A percentile compares a stretch with the other conserved stretches of the same genome.
phyloP scores from a whole-genome alignment of 495 filamentous ascomycete species.

The Penicillium cinerascens region DNA sequence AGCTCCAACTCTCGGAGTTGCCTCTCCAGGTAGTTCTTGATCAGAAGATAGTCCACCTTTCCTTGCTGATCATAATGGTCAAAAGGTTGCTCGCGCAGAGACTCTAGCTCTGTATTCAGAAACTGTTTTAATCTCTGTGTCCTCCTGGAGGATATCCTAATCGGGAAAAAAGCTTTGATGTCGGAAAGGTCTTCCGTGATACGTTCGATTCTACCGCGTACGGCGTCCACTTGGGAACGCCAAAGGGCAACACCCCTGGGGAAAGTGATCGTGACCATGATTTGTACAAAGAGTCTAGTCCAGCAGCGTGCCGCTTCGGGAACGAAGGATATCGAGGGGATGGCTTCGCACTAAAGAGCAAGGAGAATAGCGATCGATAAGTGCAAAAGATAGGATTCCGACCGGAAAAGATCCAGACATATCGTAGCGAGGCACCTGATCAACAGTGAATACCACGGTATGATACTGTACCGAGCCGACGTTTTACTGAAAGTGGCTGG shows the following conservation, averaged over 20 bases:
- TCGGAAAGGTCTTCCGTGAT: constrained; percentile 17
- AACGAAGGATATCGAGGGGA: background rate
- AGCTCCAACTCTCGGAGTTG: constrained; percentile 32
- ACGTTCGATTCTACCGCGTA: constrained; percentile 18
- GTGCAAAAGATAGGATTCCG: background rate
- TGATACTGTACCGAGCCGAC: background rate
- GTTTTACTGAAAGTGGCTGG: constrained; percentile 9
- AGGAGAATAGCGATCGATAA: background rate
- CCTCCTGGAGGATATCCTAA: constrained; percentile 10
- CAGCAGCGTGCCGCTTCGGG: background rate
- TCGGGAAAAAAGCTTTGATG: constrained; percentile 11
- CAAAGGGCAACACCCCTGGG: constrained; percentile 4
- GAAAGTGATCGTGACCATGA: constrained; percentile 2
- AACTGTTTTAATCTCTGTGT: constrained; percentile 1
- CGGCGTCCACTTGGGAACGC: background rate
- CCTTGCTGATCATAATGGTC: constrained; percentile 33
- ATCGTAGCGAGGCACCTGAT: background rate
- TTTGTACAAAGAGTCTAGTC: background rate
- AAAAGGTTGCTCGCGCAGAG: constrained; percentile 20
- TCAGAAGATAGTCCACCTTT: constrained; percentile 41
- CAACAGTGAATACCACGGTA: background rate
- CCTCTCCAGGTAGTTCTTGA: constrained; percentile 38
- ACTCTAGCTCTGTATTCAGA: constrained; percentile 7
- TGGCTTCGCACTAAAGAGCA: background rate
- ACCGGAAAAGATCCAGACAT: background rate